Conservation (phyloP, 179 eudicot genomes). For the Spergularia azorica region DNA sequence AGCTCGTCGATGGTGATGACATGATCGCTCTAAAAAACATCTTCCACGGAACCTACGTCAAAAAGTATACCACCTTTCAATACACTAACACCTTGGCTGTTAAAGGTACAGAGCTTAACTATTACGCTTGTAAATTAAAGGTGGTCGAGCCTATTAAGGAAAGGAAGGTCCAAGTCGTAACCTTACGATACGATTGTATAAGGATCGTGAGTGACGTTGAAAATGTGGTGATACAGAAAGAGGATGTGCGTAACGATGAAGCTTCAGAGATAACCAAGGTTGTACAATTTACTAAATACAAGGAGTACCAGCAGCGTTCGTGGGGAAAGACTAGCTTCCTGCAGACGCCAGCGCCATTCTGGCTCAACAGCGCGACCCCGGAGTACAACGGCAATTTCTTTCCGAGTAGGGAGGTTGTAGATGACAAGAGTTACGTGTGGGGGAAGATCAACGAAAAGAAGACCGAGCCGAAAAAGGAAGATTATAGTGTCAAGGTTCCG, state of each 20-base stretch:
- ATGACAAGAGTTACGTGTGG: neutral
- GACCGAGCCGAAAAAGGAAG: neutral
- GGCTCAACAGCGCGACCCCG: no score
- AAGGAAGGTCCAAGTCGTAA: neutral
- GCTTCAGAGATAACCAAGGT: neutral
- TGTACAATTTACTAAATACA: no score
- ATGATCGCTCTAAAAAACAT: neutral
- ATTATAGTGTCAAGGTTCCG: neutral
- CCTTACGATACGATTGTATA: neutral
- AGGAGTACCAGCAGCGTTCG: no score
- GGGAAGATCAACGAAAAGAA: neutral
- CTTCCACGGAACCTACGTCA: neutral
- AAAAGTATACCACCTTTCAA: no score
- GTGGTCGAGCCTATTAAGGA: neutral
- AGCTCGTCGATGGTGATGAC: neutral
- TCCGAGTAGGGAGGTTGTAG: neutral
- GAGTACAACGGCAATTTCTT: no score
- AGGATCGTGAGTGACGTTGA: neutral
- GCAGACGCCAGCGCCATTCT: no score
- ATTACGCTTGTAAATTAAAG: neutral
- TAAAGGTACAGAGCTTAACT: neutral
- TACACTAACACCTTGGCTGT: neutral
- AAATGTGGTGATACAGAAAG: neutral
- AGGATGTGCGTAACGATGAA: neutral
- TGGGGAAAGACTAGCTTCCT: no score